Conservation (phyloP, 1,139 yeast species). For the Saccharomycopsis hybrid region DNA sequence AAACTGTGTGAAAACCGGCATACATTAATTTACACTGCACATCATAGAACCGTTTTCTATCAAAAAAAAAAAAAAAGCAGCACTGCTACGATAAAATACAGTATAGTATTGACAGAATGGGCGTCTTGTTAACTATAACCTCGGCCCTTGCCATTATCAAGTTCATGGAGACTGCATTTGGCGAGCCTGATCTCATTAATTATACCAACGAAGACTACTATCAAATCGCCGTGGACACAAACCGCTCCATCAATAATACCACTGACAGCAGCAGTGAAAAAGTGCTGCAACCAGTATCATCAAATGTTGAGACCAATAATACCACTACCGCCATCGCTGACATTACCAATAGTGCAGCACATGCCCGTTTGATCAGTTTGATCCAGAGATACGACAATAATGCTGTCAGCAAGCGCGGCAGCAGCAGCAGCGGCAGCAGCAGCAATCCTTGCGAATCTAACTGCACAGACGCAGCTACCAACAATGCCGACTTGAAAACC, state of each 20-base stretch:
- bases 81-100: too few relatives aligned
- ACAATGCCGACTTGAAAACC: background rate
- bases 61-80: too few relatives aligned
- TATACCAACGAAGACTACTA: background rate
- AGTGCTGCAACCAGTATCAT: too few relatives aligned
- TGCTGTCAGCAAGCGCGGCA: background rate
- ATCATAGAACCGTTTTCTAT: too few relatives aligned
- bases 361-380: too few relatives aligned
- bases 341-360: too few relatives aligned
- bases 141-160: conserved; percentile 13
- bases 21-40: too few relatives aligned
- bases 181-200: conserved; percentile 7
- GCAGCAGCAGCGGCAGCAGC: background rate
- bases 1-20: too few relatives aligned
- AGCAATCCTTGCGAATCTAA: background rate
- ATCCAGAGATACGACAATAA: background rate
- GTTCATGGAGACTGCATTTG: conserved; percentile 13
- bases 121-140: conserved; percentile 15
- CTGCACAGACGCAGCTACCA: background rate
- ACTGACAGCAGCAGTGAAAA: background rate
- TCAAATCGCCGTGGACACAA: background rate
- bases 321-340: too few relatives aligned
- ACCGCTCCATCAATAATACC: background rate
- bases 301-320: too few relatives aligned
- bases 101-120: conserved; percentile 4